Evolutionary conservation across 1,139 yeast genomes (phyloP), one percentile per base, ranked within the genome.

Genomic region (Sugiyamaella sp.): DNA sequence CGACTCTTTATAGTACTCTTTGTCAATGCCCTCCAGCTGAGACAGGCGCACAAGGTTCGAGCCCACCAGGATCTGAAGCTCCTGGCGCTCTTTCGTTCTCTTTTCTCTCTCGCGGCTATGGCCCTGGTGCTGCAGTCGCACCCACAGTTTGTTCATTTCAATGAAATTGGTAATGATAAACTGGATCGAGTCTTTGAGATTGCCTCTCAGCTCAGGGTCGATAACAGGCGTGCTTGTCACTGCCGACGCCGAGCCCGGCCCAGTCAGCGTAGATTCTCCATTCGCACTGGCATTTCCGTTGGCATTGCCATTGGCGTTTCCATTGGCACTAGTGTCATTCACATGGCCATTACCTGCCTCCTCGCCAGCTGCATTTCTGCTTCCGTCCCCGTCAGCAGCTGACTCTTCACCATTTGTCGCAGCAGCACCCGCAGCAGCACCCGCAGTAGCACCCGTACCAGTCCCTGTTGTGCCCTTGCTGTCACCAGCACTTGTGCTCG

Each of bases 101-200:
- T 85, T 80, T 48, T 79, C 84, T 44, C 91, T 79, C 63, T 93
- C 97, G 33, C 89, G 80, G 1, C 95, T 82, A 60, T 90, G 97
- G 0, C 99, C 99, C 69, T 90, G 97, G 67, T 91, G 97, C 72
- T 93, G 98, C 58, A 90, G 76, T 52, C 99, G 79, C 1, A 95
- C 98, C 99, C 99, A 93, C 48, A 93, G 76, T 69, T 95, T 93
- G 73, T 95, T 93, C 99, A 93, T 93, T 68, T 93, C 99, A 57
- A 91, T 85, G 69, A 93, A 95, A 68, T 93, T 95, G 29, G 88
- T 81, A 54, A 89, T 79, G 44, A 91, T 80, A 65, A 91, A 91
- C 50, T 80, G 80, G 27, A 86, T 80, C 42, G 93, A 78, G 71
- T 85, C 88, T 60, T 80, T 73, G 52, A 85, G 74, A 59, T 81